Evolutionary conservation across 306 rosid species (phyloP), one percentile per base, ranked within the genome.

Genomic region (Biancaea sappan): DNA sequence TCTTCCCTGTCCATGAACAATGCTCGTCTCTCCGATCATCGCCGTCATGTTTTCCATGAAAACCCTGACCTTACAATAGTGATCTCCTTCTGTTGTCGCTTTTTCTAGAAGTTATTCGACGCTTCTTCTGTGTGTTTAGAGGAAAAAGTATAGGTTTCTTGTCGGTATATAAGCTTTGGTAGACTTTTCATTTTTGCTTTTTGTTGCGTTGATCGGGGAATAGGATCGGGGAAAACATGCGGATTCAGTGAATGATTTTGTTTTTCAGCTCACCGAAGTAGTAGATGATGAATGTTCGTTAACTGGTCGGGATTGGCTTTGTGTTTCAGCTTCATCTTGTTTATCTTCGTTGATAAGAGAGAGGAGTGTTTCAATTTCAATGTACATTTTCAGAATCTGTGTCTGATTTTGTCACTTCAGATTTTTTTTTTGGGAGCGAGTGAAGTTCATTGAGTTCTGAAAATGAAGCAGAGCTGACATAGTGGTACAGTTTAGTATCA

Each of bases 1-100:
- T 54, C 73, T 2, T 80, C 63, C 11, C 52, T 68, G 14, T 50
- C 71, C 6, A 72, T 72, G 61, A 86, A 70, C 63, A 80, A 78
- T 84, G 82, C 85, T 59, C 87, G 84, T 71, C 80, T 91, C 46
- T 84, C 89, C 79, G 88, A 89, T 73, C 96, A 88, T 83, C 97
- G 94, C 71, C 83, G 88, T 16, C 96, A 91, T 71, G 92, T 81
- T 72, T 94, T 94, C 80, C 94, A 82, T 76, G 96, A 93, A 82
- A 73, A 73, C 59, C n/a, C 69, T 82, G 58, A 76, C 56, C 64
- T 43, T 7, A 25, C 69, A 80, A 79, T 58, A 37, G 31, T 15
- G 29, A 62, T 75, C 67, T 63, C 73, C 75, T 79, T 69, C 82
- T 48, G 68, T 7, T 44, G 25, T 63, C 71, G 48, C 71, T 62